These are phyloP conservation scores for Amaranthus tricolor DNA, from an alignment of 179 eudicot species.

Conservation along the genomic window DNA sequence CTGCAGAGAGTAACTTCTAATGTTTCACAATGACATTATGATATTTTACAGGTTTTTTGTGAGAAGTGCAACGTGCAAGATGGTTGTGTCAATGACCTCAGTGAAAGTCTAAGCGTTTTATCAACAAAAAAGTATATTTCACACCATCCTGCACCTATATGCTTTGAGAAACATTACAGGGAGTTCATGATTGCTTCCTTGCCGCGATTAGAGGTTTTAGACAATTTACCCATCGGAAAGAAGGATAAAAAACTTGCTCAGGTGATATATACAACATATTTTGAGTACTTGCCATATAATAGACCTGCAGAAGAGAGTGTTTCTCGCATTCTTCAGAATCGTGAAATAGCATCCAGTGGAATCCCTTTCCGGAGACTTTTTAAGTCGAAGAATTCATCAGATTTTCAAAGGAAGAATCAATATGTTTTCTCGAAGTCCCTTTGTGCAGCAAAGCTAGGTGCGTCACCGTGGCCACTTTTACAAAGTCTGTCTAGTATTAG, in stretches of 20 bases:
- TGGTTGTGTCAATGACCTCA: conserved; percentile 15
- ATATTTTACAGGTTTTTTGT: conserved; percentile 15
- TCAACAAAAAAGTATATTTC: conserved; percentile 41
- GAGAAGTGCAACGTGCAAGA: conserved; percentile 20
- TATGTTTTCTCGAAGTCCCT: conserved; percentile 62
- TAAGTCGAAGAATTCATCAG: conserved; percentile 22
- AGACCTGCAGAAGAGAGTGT: conserved; percentile 39
- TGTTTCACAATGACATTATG: too few relatives aligned
- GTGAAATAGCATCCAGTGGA: conserved; percentile 46
- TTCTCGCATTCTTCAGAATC: conserved; percentile 52
- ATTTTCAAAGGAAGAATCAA: conserved; percentile 40
- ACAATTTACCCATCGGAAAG: conserved; percentile 57
- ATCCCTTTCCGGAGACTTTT: conserved; percentile 17
- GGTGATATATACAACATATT: conserved; percentile 40
- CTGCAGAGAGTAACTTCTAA: too few relatives aligned
- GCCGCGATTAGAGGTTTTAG: conserved; percentile 58
- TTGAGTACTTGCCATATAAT: conserved; percentile 66
- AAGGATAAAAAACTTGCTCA: conserved; percentile 53
- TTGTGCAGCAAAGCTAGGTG: conserved; percentile 79
- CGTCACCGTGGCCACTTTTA: conserved; percentile 71
- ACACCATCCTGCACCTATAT: conserved; percentile 82
- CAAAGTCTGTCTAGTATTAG: conserved; percentile 50
- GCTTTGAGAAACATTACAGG: conserved; percentile 79
- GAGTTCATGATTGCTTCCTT: conserved; percentile 74
- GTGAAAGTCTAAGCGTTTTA: conserved; percentile 5